A percentile compares a stretch with the other conserved stretches of the same genome.
Evolutionary conservation across 1,284 basidiomycete genomes (phyloP).

Genomic region (Pseudozyma flocculosa): DNA sequence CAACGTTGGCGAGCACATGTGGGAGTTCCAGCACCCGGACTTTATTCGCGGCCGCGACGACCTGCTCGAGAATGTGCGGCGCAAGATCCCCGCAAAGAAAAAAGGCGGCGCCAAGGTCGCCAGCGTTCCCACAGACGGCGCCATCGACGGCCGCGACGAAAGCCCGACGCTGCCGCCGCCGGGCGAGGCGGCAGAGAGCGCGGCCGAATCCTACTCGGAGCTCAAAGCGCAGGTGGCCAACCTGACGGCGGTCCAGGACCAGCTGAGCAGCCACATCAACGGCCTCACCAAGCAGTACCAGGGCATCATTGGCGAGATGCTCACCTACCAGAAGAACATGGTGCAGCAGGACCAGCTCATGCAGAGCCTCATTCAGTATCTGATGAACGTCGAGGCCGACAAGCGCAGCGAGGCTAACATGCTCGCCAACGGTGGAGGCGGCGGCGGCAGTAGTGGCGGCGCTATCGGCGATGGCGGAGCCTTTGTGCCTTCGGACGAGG

Average conservation of each 20-base stretch:
- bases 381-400: slow-evolving; percentile 63
- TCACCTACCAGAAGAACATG: slow-evolving; percentile 78
- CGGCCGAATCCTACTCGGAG: slow-evolving; percentile 37
- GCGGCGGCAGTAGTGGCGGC: slow-evolving; percentile 2
- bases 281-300: slow-evolving; percentile 74
- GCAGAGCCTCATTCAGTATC: slow-evolving; percentile 78
- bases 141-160: slow-evolving; percentile 19
- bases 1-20: slow-evolving; percentile 72
- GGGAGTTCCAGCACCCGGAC: slow-evolving; percentile 94
- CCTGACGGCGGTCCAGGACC: slow-evolving; percentile 45
- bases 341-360: slow-evolving; percentile 81
- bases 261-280: slow-evolving; percentile 60
- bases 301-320: slow-evolving; percentile 76
- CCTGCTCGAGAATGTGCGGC: slow-evolving; percentile 77
- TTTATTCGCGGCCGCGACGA: slow-evolving; percentile 72
- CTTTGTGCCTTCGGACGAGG: slow-evolving; percentile 67
- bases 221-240: slow-evolving; percentile 43
- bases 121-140: too few relatives aligned
- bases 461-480: slow-evolving; percentile 28
- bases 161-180: slow-evolving; percentile 22
- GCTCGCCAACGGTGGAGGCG: not conserved
- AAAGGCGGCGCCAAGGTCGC: slow-evolving; percentile 14
- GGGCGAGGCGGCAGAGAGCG: slow-evolving; percentile 22
- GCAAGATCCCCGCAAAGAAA: slow-evolving; percentile 61
- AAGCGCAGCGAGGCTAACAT: slow-evolving; percentile 1